phyloP scores from a whole-genome alignment of 148 eudicot species.

The Salicornia ramosissima region DNA sequence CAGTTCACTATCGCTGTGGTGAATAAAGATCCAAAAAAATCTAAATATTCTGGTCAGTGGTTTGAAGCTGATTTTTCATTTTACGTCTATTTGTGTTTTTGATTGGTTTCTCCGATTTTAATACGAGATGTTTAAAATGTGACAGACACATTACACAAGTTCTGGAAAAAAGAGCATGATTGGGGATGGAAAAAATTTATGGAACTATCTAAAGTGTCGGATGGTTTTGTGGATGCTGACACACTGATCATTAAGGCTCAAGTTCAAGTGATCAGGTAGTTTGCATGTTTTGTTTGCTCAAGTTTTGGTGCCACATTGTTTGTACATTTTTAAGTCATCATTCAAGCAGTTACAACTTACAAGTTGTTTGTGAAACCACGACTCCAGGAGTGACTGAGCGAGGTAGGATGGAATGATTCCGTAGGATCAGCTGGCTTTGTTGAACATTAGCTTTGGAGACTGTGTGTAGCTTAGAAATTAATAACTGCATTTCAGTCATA shows the following conservation, averaged over 20 bases:
- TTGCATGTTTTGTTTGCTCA: not conserved
- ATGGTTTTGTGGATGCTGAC: slow-evolving; percentile 79
- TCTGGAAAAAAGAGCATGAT: slow-evolving; percentile 97
- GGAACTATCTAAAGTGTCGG: slow-evolving; percentile 80
- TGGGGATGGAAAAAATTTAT: slow-evolving; percentile 99
- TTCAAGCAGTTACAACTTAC: not conserved
- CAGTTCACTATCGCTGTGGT: slow-evolving; percentile 94
- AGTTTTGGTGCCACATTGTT: not conserved
- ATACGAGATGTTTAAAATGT: slow-evolving; percentile 7
- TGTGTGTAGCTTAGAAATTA: no score
- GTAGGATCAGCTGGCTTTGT: not conserved
- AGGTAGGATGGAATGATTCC: not conserved
- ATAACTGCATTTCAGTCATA: not conserved
- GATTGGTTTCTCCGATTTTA: slow-evolving; percentile 1
- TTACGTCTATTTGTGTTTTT: not conserved
- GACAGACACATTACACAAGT: slow-evolving; percentile 82
- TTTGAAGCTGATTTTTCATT: not conserved
- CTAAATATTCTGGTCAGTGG: slow-evolving; percentile 76
- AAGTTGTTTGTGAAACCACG: not conserved
- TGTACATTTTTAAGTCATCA: not conserved
- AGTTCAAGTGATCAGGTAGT: slow-evolving; percentile 87
- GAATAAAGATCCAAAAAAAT: slow-evolving; percentile 84
- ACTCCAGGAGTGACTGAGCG: not conserved
- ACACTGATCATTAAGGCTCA: slow-evolving; percentile 80
- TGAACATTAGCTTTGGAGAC: not conserved